Evolutionary conservation across 441 rosid genomes (phyloP), one percentile per base, ranked within the genome.

Genomic region (Adansonia gregorii): DNA sequence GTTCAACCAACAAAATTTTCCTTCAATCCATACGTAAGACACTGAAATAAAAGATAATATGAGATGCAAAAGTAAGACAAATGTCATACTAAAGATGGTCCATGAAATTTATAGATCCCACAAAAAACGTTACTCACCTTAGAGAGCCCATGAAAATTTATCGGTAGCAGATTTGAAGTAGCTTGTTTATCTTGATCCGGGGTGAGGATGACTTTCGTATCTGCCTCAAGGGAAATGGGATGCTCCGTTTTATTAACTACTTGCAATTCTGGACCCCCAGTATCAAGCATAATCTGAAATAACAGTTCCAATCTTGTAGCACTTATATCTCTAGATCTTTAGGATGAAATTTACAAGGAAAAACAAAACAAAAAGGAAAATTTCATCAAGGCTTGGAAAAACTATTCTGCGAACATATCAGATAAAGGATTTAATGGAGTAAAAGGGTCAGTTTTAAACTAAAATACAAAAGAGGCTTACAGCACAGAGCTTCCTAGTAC

Each of bases 131-230:
- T 22, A 14, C 73, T 15, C 19, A 88, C 93, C 87, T 82, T 83
- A 39, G 91, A 77, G 73, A 89, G 83, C 35, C 90, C 93, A 56
- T 80, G 82, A 77, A 87, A 85, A 82, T 87, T 88, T 67, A 89
- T 88, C 0, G 91, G 93, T 8, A 89, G 88, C 73, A 86, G 78
- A 83, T 83, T 81, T 54, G 90, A 81, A 74, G 86, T 76, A 77
- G 93, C 89, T 77, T 87, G 86, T 82, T 83, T 88, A 70, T 80
- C 78, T 82, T 87, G 90, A 86, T 87, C 86, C 1, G 91, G 89
- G 59, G 93, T 88, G 49, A 89, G 88, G 75, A 88, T 82, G 27
- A 89, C 87, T 43, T 75, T 74, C 0, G 85, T 71, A 66, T 83
- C 89, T 75, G 72, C 87, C 80, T 83, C 76, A 49, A 89, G 93